Percentiles rank a stretch among this genome's conserved stretches.
These are phyloP conservation scores for Dryas alaskensis DNA, from an alignment of 306 rosid genomes.

Conservation along the genomic window DNA sequence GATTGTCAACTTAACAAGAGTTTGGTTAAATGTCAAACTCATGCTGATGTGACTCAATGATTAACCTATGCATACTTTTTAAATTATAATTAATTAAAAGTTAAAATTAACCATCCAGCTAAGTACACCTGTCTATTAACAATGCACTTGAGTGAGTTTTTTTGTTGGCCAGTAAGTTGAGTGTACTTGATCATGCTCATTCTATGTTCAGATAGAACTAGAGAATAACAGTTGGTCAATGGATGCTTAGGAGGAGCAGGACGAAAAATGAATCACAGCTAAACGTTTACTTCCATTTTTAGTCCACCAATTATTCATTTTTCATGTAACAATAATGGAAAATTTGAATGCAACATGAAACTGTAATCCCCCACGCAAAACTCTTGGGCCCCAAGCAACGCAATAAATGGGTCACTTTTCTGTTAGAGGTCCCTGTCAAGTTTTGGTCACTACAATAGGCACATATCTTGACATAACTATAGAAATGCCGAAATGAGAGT, in stretches of 20 bases:
- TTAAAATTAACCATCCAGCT: not conserved
- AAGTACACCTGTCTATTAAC: not conserved
- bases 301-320: not conserved
- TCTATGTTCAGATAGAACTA: not conserved
- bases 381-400: constrained; percentile 10
- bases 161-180: too few species aligned
- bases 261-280: too few species aligned
- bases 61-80: not conserved
- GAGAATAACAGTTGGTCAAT: not conserved
- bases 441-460: too few species aligned
- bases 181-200: not conserved
- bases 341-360: not conserved
- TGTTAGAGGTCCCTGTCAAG: not conserved
- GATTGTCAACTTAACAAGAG: not conserved
- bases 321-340: not conserved
- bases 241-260: too few species aligned
- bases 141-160: not conserved
- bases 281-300: not conserved
- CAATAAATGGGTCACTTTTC: not conserved
- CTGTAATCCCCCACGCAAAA: not conserved
- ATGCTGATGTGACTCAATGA: not conserved
- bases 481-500: constrained; percentile 1
- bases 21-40: constrained; percentile 15
- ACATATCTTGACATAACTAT: constrained; percentile 1
- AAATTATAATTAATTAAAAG: not conserved